These are phyloP conservation scores for Euphorbia corollata DNA, from an alignment of 441 rosid species.

Conservation along the genomic window DNA sequence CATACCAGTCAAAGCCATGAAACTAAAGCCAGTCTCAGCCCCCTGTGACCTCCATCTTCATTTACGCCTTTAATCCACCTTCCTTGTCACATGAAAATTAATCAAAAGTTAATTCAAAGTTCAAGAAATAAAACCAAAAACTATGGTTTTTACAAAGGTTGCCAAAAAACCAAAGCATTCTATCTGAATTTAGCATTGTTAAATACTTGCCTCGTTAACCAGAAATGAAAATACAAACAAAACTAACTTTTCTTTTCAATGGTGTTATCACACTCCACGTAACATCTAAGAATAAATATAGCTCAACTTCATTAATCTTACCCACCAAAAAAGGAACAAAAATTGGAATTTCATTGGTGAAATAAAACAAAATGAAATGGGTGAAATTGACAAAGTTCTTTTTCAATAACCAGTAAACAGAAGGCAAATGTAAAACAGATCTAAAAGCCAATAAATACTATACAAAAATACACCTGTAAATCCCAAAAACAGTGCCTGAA, in stretches of 20 bases:
- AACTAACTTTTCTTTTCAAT: conserved; percentile 2
- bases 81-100: conserved; percentile 12
- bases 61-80: conserved; percentile 20
- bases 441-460: not conserved
- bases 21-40: conserved; percentile 43
- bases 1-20: conserved; percentile 53
- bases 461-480: not conserved
- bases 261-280: not conserved
- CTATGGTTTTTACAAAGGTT: not conserved
- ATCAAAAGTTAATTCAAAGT: conserved; percentile 10
- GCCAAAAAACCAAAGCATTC: not conserved
- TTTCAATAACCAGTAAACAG: not conserved
- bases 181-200: not conserved
- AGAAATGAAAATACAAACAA: not conserved
- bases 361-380: not conserved
- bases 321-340: conserved; percentile 11
- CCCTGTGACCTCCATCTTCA: conserved; percentile 59
- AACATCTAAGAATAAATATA: conserved; percentile 11
- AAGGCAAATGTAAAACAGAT: not conserved
- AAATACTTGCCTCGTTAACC: not conserved
- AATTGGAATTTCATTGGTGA: not conserved
- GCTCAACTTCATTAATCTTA: conserved; percentile 22
- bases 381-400: not conserved
- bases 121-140: not conserved
- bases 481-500: conserved; percentile 2